Conservation (phyloP, 1,284 basidiomycete genomes). For the Veloporphyrellus conicus region DNA sequence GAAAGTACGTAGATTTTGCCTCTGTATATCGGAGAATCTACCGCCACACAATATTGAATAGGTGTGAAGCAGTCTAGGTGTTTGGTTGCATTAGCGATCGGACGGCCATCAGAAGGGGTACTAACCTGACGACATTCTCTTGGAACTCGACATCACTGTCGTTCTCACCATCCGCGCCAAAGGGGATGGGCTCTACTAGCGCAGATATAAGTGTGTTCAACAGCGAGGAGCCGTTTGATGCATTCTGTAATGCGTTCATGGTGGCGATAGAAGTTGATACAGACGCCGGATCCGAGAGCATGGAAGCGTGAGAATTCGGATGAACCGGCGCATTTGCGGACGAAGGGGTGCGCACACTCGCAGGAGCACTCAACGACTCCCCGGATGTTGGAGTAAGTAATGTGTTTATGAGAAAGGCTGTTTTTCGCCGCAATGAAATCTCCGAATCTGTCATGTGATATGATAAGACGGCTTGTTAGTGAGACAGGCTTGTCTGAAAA, state of each 20-base stretch:
- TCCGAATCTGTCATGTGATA: constrained; percentile 59
- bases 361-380: constrained; percentile 7
- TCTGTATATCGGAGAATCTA: constrained; percentile 43
- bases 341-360: constrained; percentile 19
- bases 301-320: constrained; percentile 64
- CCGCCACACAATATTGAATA: constrained; percentile 47
- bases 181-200: constrained; percentile 53
- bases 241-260: constrained; percentile 44
- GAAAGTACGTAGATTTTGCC: constrained; percentile 36
- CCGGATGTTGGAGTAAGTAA: constrained; percentile 60
- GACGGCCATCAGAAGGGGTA: constrained; percentile 24
- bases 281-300: constrained; percentile 48
- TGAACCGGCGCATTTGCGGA: constrained; percentile 40
- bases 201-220: constrained; percentile 40
- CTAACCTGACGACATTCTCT: constrained; percentile 71
- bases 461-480: neutral
- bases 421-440: constrained; percentile 76
- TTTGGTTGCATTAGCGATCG: neutral
- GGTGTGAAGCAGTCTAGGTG: constrained; percentile 50
- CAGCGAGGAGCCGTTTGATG: constrained; percentile 30
- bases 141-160: constrained; percentile 74
- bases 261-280: constrained; percentile 48
- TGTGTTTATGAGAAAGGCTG: constrained; percentile 77
- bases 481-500: constrained; percentile 15
- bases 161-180: constrained; percentile 66